phyloP scores from a whole-genome alignment of 1,139 yeast species.

The Blastobotrys proliferans region DNA sequence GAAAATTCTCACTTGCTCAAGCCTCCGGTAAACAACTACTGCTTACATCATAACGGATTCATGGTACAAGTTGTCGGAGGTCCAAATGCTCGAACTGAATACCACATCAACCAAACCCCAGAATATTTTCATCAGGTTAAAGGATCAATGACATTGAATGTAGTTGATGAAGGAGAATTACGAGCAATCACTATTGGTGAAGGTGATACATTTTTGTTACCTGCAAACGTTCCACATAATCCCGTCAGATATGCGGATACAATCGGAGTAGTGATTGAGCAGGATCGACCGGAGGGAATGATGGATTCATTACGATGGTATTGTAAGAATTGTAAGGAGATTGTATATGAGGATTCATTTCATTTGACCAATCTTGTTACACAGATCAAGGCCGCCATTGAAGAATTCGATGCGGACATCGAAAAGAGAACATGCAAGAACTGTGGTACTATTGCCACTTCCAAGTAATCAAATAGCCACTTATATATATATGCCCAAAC shows the following conservation, averaged over 20 bases:
- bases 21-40: slow-evolving; percentile 90
- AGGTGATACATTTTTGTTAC: slow-evolving; percentile 83
- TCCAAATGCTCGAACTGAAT: slow-evolving; percentile 89
- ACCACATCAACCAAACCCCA: slow-evolving; percentile 90
- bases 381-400: slow-evolving; percentile 80
- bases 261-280: slow-evolving; percentile 91
- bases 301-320: slow-evolving; percentile 82
- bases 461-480: slow-evolving; percentile 12
- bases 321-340: slow-evolving; percentile 61
- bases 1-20: slow-evolving; percentile 72
- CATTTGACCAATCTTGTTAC: slow-evolving; percentile 82
- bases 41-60: slow-evolving; percentile 87
- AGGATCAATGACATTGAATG: slow-evolving; percentile 79
- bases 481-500: not conserved
- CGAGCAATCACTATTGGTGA: slow-evolving; percentile 71
- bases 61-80: slow-evolving; percentile 95
- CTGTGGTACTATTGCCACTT: slow-evolving; percentile 55
- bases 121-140: slow-evolving; percentile 88
- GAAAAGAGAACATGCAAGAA: slow-evolving; percentile 65
- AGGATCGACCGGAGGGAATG: slow-evolving; percentile 72
- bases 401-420: slow-evolving; percentile 60
- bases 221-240: slow-evolving; percentile 80
- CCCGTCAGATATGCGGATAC: slow-evolving; percentile 86
- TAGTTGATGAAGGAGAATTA: slow-evolving; percentile 79
- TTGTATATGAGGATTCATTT: slow-evolving; percentile 67